Percentiles rank a stretch among this genome's conserved stretches.
These are phyloP conservation scores for Clarireedia paspali DNA, from an alignment of 2,329 filamentous ascomycete species.

Conservation along the genomic window DNA sequence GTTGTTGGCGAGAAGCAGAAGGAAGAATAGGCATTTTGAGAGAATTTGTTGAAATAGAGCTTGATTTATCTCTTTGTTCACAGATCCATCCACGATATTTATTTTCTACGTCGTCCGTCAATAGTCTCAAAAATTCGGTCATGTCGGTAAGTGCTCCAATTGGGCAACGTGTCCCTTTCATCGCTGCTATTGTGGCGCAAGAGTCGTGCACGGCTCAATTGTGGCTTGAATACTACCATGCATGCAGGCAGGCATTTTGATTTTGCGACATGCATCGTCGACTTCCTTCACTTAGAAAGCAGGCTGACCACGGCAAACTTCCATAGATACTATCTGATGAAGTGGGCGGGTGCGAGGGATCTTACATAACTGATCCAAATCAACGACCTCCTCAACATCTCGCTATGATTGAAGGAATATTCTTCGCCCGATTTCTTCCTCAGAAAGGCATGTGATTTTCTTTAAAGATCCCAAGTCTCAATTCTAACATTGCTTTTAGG, in stretches of 20 bases:
- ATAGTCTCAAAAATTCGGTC: background rate
- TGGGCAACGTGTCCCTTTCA: background rate
- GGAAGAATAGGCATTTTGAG: background rate
- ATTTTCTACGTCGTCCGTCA: no score
- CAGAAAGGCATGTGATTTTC: constrained; percentile 43
- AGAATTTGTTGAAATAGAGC: no score
- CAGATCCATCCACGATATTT: no score
- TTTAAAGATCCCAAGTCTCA: background rate
- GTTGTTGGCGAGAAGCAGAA: background rate
- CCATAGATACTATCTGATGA: background rate
- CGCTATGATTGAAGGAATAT: constrained; percentile 61
- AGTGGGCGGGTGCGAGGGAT: background rate
- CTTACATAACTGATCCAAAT: background rate
- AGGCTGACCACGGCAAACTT: background rate
- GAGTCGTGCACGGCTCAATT: no score
- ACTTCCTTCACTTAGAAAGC: background rate
- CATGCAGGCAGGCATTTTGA: no score
- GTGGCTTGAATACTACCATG: no score
- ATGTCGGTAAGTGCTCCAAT: background rate
- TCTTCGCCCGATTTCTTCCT: constrained; percentile 62
- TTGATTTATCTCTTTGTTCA: no score
- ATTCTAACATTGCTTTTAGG: constrained; percentile 32
- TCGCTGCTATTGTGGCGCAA: background rate
- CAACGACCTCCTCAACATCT: background rate
- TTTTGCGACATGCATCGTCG: background rate